phyloP scores from a whole-genome alignment of 306 rosid species.

The Vicia sativa region DNA sequence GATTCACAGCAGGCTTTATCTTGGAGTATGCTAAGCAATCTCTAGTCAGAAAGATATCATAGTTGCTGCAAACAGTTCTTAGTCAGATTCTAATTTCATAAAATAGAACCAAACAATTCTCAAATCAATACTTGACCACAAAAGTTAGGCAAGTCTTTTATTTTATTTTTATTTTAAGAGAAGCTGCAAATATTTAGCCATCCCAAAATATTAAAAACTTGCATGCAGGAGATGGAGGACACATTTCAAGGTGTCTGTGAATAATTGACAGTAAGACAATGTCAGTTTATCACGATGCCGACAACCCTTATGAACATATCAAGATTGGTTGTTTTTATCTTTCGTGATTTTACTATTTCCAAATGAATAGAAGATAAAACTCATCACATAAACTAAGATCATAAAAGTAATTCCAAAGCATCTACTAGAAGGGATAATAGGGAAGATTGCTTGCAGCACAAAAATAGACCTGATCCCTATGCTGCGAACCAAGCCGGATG shows the following conservation, averaged over 20 bases:
- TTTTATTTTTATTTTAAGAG: neutral
- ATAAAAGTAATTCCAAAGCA: neutral
- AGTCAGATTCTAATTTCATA: slow-evolving; percentile 43
- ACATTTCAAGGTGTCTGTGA: slow-evolving; percentile 12
- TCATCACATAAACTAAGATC: slow-evolving; percentile 16
- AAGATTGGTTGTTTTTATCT: slow-evolving; percentile 15
- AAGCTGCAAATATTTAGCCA: slow-evolving; percentile 6
- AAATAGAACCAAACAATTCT: slow-evolving; percentile 26
- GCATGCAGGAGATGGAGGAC: slow-evolving; percentile 4
- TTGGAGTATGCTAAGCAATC: slow-evolving; percentile 90
- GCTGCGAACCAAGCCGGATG: slow-evolving; percentile 86
- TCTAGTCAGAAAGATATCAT: slow-evolving; percentile 83
- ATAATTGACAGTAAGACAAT: neutral
- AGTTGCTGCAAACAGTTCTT: slow-evolving; percentile 77
- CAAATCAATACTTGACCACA: slow-evolving; percentile 5
- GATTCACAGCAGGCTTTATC: slow-evolving; percentile 94
- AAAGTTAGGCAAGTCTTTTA: slow-evolving; percentile 25
- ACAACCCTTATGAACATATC: neutral
- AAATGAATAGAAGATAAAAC: neutral
- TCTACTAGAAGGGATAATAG: slow-evolving; percentile 2
- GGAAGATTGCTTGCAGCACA: neutral
- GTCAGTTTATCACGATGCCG: neutral
- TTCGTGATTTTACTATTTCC: slow-evolving; percentile 15
- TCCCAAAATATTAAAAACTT: slow-evolving; percentile 12
- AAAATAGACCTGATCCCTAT: slow-evolving; percentile 85